Percentiles rank a stretch among this genome's conserved stretches.
Conservation (phyloP, 176 grass and related monocot species). For the Avena insularis region DNA sequence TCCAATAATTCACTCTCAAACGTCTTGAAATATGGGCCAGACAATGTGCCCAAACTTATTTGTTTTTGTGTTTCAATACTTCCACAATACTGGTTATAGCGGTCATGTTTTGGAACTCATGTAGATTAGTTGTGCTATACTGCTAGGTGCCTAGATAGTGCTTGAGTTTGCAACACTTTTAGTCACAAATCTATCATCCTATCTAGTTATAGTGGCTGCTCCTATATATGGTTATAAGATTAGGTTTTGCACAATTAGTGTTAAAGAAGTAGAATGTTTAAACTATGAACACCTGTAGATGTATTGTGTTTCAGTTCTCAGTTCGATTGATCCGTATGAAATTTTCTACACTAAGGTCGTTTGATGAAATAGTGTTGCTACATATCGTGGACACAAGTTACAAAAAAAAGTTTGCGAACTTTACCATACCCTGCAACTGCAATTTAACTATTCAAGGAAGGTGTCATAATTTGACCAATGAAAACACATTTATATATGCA, state of each 20-base stretch:
- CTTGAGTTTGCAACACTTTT: constrained; percentile 10
- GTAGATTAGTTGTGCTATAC: not conserved
- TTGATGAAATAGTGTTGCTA: not conserved
- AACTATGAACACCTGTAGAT: not conserved
- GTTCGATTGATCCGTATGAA: constrained; percentile 2
- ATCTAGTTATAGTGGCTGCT: not conserved
- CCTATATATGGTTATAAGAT: not conserved
- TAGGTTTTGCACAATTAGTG: not conserved
- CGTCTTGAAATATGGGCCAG: constrained; percentile 5
- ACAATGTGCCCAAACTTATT: not conserved
- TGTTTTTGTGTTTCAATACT: not conserved
- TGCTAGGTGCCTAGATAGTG: not conserved
- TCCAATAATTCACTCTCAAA: not conserved
- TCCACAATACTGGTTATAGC: not conserved
- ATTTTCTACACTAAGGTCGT: constrained; percentile 9
- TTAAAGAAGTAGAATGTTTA: constrained; percentile 8
- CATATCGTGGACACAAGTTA: not conserved
- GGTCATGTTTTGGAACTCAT: not conserved
- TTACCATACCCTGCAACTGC: not conserved
- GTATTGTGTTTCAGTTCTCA: not conserved
- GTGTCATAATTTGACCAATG: not conserved
- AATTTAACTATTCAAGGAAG: constrained; percentile 3
- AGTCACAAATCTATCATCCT: not conserved
- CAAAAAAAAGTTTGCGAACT: not conserved
- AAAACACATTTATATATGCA: constrained; percentile 11